phyloP scores from a whole-genome alignment of 371 early-diverging fungal species.

The Mucor racemosus region DNA sequence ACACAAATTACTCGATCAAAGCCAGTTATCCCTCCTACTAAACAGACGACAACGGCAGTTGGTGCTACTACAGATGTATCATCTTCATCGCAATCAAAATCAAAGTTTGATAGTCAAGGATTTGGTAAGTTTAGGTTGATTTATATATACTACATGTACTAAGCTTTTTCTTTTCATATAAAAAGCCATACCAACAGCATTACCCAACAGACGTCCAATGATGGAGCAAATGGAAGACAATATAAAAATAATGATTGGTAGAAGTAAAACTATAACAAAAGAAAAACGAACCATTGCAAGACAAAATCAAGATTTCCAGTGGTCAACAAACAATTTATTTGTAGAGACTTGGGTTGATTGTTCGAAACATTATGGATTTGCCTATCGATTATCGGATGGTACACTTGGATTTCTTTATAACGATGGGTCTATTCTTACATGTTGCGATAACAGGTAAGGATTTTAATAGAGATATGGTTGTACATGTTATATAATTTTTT shows the following conservation, averaged over 20 bases:
- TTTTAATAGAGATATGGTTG: background rate
- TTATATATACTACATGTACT: background rate
- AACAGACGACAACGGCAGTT: no score
- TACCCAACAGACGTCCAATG: slow-evolving; percentile 10
- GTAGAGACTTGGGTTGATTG: slow-evolving; percentile 82
- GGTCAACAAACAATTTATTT: slow-evolving; percentile 48
- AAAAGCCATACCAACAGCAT: slow-evolving; percentile 10
- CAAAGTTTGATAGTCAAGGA: slow-evolving; percentile 1
- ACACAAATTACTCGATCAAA: no score
- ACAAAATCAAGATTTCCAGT: slow-evolving; percentile 11
- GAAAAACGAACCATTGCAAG: background rate
- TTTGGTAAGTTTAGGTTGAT: slow-evolving; percentile 10
- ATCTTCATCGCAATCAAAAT: no score
- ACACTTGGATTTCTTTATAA: slow-evolving; percentile 85
- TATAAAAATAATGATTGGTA: slow-evolving; percentile 16
- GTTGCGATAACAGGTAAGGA: slow-evolving; percentile 52
- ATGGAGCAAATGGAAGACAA: slow-evolving; percentile 27
- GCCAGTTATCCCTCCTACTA: no score
- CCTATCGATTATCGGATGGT: slow-evolving; percentile 82
- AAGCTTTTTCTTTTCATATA: background rate
- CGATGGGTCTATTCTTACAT: slow-evolving; percentile 73
- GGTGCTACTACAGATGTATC: no score
- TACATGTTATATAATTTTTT: background rate
- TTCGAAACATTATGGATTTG: slow-evolving; percentile 79
- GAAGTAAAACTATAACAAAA: background rate